Base-by-base conservation (phyloP, 2,329 filamentous ascomycete species). In the Penicillium sp. region DNA sequence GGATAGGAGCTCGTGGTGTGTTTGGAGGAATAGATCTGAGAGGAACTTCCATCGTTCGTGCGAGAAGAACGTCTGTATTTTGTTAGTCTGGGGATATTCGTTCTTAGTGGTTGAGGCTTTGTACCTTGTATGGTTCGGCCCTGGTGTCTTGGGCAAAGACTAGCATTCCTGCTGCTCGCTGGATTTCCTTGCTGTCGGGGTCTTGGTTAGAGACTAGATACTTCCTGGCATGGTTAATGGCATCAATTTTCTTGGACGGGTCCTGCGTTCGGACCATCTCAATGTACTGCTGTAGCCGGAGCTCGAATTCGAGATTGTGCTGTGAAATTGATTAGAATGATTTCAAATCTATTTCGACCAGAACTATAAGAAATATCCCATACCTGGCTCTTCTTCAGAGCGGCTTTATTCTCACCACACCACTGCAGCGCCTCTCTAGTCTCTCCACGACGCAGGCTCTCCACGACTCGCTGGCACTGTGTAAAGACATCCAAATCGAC, bases 391-490 rank as follows among this genome's bases (percentile, higher is more conserved):
- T 95, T 96, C 73, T 93, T 91, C 62, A 99, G 80, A 65, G 93
- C 91, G 72, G 94, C 93, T 78, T 96, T 95, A 78, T 97, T 97
- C 72, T 98, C 94, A 17, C 84, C 87, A 76, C 95, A 97, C 95
- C 95, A 99, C 13, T 88, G 86, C 58, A 99, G 78, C 24, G 93
- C 93, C 70, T 96, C 91, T 38, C 84, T 84, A 4, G 94, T 90
- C 68, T 88, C 91, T 35, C 89, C 88, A 42, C 84, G 83, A 47
- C 86, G 81, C 63, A 99, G 79, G 64, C 89, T 91, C 70, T 89
- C 84, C 62, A 92, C 88, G 67, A 98, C 92, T 61, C 85, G 85
- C 64, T 89, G 89, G 81, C 93, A 94, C 69, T 90, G 86, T 57
- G 91, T 87, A 78, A 98, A 98, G 0, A 93, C 94, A 55, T 93